Evolutionary conservation across 2,329 filamentous ascomycete species (phyloP).

Genomic region (Zalaria sp.): DNA sequence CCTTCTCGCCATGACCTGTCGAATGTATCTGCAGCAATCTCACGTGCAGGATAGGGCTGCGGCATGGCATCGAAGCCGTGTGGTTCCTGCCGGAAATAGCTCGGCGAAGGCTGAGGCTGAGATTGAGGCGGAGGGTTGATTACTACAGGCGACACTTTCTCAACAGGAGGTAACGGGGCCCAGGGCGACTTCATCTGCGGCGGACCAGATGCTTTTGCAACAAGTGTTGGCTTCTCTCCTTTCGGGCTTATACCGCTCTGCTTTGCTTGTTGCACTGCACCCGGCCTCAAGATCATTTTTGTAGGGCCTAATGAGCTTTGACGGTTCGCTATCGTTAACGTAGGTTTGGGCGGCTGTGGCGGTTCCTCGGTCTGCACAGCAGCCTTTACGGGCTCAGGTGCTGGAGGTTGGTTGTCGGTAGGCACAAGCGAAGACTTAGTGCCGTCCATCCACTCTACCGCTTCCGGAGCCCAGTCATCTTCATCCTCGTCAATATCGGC

Average conservation of each 20-base stretch:
- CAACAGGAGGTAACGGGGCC: constrained; percentile 74
- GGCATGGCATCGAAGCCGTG: constrained; percentile 7
- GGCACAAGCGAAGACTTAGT: constrained; percentile 50
- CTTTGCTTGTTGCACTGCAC: constrained; percentile 24
- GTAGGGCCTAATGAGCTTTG: constrained; percentile 19
- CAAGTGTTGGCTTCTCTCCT: constrained; percentile 52
- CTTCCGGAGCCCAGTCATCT: constrained; percentile 74
- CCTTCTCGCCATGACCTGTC: constrained; percentile 68
- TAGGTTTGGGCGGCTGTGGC: constrained; percentile 10
- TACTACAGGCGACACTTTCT: constrained; percentile 58
- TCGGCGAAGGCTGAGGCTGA: constrained; percentile 18
- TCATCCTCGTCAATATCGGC: constrained; percentile 82
- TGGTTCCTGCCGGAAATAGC: constrained; percentile 11
- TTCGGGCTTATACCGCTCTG: constrained; percentile 27
- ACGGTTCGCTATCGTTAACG: constrained; percentile 17
- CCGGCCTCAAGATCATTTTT: constrained; percentile 37
- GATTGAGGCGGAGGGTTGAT: constrained; percentile 38
- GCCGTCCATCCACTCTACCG: constrained; percentile 78
- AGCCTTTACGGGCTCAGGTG: constrained; percentile 10
- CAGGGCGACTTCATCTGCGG: constrained; percentile 79
- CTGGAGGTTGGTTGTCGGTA: constrained; percentile 3
- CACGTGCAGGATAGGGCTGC: constrained; percentile 44
- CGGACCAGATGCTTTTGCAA: constrained; percentile 56
- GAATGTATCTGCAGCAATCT: constrained; percentile 90
- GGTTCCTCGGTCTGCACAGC: constrained; percentile 7